These are phyloP conservation scores for Blastobotrys persicus DNA, from an alignment of 1,139 yeast genomes.

Conservation along the genomic window DNA sequence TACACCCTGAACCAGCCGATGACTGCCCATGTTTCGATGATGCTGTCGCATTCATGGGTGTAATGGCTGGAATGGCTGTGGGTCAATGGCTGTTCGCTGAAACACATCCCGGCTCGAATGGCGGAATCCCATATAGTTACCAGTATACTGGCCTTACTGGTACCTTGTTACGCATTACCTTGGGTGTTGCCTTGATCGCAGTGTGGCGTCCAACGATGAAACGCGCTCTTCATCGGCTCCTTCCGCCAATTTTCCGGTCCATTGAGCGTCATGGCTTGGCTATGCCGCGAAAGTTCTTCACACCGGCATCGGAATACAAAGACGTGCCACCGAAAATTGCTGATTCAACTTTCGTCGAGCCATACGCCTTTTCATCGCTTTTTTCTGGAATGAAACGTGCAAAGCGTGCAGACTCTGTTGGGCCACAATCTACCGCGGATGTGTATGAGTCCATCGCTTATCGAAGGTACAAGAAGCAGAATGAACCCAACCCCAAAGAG, in stretches of 20 bases:
- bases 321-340: slow-evolving; percentile 36
- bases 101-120: slow-evolving; percentile 15
- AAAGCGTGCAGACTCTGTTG: slow-evolving; percentile 41
- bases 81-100: slow-evolving; percentile 47
- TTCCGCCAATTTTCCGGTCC: slow-evolving; percentile 42
- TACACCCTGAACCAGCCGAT: slow-evolving; percentile 85
- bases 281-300: slow-evolving; percentile 41
- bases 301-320: slow-evolving; percentile 40
- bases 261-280: slow-evolving; percentile 38
- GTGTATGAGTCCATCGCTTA: slow-evolving; percentile 42
- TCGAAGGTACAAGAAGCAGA: slow-evolving; percentile 29
- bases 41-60: slow-evolving; percentile 91
- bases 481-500: not conserved
- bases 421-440: slow-evolving; percentile 46
- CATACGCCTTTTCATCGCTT: slow-evolving; percentile 34
- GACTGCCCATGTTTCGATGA: slow-evolving; percentile 97
- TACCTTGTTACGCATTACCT: slow-evolving; percentile 45
- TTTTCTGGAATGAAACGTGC: slow-evolving; percentile 32
- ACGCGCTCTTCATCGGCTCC: slow-evolving; percentile 50
- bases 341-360: slow-evolving; percentile 36
- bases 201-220: slow-evolving; percentile 70
- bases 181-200: slow-evolving; percentile 62
- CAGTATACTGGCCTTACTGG: slow-evolving; percentile 44
- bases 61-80: slow-evolving; percentile 69
- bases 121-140: slow-evolving; percentile 44